Conservation (phyloP, 139 green algal genomes). For the Deuterostichococcus epilithicus region DNA sequence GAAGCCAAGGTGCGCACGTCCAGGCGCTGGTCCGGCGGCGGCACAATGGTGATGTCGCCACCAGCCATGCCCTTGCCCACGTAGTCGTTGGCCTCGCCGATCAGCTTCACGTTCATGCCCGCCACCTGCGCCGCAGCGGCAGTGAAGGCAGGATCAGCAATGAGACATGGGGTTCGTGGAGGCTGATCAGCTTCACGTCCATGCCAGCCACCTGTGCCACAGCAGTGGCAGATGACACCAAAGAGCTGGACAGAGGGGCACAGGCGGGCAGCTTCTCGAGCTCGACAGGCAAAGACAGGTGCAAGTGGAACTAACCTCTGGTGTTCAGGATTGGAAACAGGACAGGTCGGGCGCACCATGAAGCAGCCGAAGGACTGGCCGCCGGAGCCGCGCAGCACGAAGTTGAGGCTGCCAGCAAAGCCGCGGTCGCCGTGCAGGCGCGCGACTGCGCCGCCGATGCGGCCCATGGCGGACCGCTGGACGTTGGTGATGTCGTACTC, state of each 20-base stretch:
- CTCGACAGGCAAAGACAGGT: constrained; percentile 1
- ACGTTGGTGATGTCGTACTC: constrained; percentile 79
- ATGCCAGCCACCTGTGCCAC: too few relatives aligned
- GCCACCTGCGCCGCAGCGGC: too few relatives aligned
- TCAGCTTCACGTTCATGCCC: constrained; percentile 78
- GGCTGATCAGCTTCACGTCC: too few relatives aligned
- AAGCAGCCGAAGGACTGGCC: constrained; percentile 92
- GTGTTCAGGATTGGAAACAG: too few relatives aligned
- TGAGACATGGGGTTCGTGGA: too few relatives aligned
- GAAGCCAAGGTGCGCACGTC: neutral
- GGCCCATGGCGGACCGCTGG: constrained; percentile 73
- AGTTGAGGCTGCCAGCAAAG: constrained; percentile 72
- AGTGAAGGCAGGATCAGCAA: too few relatives aligned
- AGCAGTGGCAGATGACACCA: too few relatives aligned
- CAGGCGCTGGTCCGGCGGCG: constrained; percentile 41
- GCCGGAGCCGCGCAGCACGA: constrained; percentile 70
- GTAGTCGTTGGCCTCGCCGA: constrained; percentile 98
- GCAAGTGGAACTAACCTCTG: constrained; percentile 14
- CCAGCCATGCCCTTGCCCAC: constrained; percentile 98
- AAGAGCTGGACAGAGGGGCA: too few relatives aligned
- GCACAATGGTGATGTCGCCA: constrained; percentile 89
- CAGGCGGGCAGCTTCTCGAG: too few relatives aligned
- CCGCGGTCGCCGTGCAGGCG: constrained; percentile 76
- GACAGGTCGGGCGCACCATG: constrained; percentile 30
- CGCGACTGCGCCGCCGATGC: constrained; percentile 81